Evolutionary conservation across 2,329 filamentous ascomycete species (phyloP).

Genomic region (Hypoxylon rubiginosum): DNA sequence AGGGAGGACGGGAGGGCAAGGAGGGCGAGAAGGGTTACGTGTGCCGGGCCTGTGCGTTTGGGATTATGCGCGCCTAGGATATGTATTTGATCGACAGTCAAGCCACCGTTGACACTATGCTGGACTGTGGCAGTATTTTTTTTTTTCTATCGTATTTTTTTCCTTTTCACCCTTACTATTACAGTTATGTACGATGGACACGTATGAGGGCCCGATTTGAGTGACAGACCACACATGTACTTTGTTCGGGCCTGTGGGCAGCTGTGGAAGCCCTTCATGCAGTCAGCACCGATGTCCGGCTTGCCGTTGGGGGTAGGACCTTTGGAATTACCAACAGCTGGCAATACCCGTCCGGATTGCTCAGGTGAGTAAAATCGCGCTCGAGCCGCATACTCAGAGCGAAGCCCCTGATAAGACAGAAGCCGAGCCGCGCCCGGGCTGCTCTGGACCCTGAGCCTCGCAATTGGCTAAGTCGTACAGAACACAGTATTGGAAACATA

Average conservation of each 20-base stretch:
- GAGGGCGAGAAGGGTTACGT: not conserved
- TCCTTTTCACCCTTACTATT: not conserved
- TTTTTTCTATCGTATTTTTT: too few relatives aligned
- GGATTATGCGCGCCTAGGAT: conserved; percentile 2
- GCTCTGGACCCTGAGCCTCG: conserved; percentile 1
- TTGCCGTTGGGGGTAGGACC: conserved; percentile 1
- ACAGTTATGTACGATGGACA: conserved; percentile 6
- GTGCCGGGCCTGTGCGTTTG: not conserved
- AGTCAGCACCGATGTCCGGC: conserved; percentile 4
- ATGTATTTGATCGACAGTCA: conserved; percentile 1
- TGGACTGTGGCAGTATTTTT: not conserved
- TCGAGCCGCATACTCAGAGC: not conserved
- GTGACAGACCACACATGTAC: not conserved
- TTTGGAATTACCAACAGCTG: not conserved
- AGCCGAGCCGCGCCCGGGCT: conserved; percentile 1
- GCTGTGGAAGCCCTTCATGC: conserved; percentile 3
- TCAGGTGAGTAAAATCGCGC: conserved; percentile 5
- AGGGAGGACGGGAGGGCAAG: not conserved
- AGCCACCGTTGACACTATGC: conserved; percentile 1
- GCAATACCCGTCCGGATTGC: conserved; percentile 3
- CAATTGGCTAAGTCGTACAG: conserved; percentile 1
- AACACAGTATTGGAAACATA: conserved; percentile 1
- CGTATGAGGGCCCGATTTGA: conserved; percentile 1
- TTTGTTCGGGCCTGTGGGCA: not conserved
- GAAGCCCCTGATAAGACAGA: conserved; percentile 1